Percentiles rank a stretch among this genome's conserved stretches.
phyloP scores from a whole-genome alignment of 495 filamentous ascomycete species.

The Penicillium simplicissimum region DNA sequence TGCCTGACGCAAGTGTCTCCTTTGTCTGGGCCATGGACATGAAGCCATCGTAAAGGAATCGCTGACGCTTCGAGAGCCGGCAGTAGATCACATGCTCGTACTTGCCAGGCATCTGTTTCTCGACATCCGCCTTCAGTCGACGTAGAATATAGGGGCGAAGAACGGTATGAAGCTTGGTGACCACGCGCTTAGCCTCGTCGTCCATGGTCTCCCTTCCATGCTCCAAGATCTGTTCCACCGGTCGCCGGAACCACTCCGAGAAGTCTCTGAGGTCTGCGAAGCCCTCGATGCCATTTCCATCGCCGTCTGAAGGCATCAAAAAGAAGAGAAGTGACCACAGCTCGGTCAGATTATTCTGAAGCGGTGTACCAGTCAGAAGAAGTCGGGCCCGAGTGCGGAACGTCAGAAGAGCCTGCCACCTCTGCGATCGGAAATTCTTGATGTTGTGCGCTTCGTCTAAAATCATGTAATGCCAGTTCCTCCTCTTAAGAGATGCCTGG shows the following conservation, averaged over 20 bases:
- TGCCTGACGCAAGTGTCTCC: constrained; percentile 87
- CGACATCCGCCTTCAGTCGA: constrained; percentile 93
- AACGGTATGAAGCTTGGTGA: constrained; percentile 89
- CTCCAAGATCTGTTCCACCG: constrained; percentile 92
- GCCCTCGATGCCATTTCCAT: constrained; percentile 68
- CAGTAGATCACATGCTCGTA: constrained; percentile 97
- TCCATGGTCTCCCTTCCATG: constrained; percentile 92
- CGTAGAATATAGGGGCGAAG: constrained; percentile 90
- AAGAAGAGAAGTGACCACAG: constrained; percentile 98
- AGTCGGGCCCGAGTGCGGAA: constrained; percentile 87
- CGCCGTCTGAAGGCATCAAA: constrained; percentile 82
- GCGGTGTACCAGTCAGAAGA: constrained; percentile 89
- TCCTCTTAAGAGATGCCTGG: constrained; percentile 85
- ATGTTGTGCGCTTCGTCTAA: constrained; percentile 99
- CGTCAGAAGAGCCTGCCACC: constrained; percentile 92
- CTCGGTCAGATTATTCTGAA: constrained; percentile 97
- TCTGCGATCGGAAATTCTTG: constrained; percentile 96
- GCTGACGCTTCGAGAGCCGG: constrained; percentile 88
- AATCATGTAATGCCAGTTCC: constrained; percentile 98
- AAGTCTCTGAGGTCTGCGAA: constrained; percentile 92
- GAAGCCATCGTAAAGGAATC: constrained; percentile 95
- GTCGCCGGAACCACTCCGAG: constrained; percentile 87
- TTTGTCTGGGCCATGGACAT: constrained; percentile 91
- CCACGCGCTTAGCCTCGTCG: constrained; percentile 82
- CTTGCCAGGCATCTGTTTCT: constrained; percentile 99